Conservation (phyloP, 768 basidiomycete genomes). For the Podaxis sp. region DNA sequence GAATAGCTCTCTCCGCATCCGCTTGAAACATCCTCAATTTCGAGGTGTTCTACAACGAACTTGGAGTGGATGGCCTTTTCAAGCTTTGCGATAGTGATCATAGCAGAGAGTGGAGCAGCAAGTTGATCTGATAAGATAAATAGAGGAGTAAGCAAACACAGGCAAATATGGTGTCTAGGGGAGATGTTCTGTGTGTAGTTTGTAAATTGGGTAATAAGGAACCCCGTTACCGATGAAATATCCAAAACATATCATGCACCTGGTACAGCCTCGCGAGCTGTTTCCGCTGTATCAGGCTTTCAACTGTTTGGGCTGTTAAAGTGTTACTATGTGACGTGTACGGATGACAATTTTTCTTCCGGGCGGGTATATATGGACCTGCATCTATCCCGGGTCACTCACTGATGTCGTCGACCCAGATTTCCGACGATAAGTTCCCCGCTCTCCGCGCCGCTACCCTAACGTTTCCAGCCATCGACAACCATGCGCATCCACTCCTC, state of each 20-base stretch:
- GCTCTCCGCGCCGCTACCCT: constrained; percentile 26
- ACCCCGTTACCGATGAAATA: background rate
- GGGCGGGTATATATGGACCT: background rate
- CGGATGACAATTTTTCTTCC: no score
- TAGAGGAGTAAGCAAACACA: background rate
- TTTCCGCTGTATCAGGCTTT: no score
- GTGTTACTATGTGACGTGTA: background rate
- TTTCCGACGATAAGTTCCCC: constrained; percentile 15
- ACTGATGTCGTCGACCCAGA: background rate
- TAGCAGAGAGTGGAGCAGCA: constrained; percentile 19
- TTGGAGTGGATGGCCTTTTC: constrained; percentile 61
- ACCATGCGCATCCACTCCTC: constrained; percentile 75
- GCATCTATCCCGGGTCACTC: background rate
- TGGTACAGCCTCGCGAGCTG: no score
- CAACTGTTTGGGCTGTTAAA: no score
- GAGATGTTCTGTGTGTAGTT: background rate
- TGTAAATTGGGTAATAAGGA: background rate
- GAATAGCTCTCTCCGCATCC: constrained; percentile 81
- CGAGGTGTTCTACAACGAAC: constrained; percentile 60
- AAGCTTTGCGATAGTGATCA: constrained; percentile 56
- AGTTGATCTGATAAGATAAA: constrained; percentile 22
- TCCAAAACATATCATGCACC: background rate
- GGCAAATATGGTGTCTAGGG: background rate
- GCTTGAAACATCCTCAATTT: constrained; percentile 73
- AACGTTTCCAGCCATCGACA: constrained; percentile 61